Conservation (phyloP, 2,329 filamentous ascomycete genomes). For the Colletotrichum filicis region DNA sequence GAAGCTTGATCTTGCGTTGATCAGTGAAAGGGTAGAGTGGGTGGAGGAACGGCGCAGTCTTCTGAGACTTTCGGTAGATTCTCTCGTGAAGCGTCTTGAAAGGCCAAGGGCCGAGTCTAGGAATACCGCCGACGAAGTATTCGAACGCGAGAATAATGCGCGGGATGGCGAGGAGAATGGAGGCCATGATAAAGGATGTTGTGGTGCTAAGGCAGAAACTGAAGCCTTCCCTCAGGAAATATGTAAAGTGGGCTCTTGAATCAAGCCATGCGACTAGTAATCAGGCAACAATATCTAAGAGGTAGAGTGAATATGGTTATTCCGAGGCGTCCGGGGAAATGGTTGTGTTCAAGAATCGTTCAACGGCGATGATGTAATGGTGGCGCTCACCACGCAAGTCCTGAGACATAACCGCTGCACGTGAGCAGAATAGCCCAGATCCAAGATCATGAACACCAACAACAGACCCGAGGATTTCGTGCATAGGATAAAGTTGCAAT, state of each 20-base stretch:
- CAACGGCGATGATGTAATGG: conserved; percentile 1
- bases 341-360: neutral
- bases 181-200: neutral
- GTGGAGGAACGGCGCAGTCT: conserved; percentile 10
- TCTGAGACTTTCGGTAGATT: conserved; percentile 26
- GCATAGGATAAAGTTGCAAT: neutral
- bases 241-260: neutral
- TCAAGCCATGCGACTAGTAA: neutral
- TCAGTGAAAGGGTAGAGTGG: conserved; percentile 18
- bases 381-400: neutral
- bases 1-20: neutral
- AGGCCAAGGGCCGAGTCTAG: conserved; percentile 8
- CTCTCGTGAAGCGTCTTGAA: conserved; percentile 22
- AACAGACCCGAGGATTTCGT: neutral
- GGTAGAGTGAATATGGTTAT: no score
- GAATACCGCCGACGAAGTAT: conserved; percentile 24
- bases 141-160: conserved; percentile 6
- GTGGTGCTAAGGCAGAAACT: neutral
- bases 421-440: neutral
- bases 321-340: neutral
- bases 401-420: neutral
- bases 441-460: neutral
- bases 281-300: neutral
- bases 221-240: no score
- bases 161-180: neutral